Conservation (phyloP, 1,139 yeast species). For the Saccharomyces hybrid region DNA sequence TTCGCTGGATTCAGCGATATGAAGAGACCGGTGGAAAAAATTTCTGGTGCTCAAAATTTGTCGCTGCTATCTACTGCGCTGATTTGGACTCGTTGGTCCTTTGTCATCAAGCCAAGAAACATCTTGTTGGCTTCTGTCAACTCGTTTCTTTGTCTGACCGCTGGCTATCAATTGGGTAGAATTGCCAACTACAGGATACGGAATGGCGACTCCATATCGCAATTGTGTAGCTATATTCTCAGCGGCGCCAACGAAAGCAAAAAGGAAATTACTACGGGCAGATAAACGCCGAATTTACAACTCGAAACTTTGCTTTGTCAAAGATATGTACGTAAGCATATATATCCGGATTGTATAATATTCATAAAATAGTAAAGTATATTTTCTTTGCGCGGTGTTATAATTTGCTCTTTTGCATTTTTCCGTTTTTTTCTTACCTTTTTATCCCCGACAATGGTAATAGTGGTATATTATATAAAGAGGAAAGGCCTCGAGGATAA, state of each 20-base stretch:
- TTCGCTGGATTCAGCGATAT: slow-evolving; percentile 84
- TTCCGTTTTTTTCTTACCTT: background rate
- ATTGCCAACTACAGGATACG: slow-evolving; percentile 54
- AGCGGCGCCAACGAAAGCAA: slow-evolving; percentile 34
- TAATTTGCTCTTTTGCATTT: background rate
- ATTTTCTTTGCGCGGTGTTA: background rate
- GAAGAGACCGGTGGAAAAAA: slow-evolving; percentile 82
- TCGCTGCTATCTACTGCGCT: slow-evolving; percentile 88
- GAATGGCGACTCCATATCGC: slow-evolving; percentile 44
- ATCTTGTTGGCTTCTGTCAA: slow-evolving; percentile 83
- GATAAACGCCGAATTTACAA: background rate
- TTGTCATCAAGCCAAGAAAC: slow-evolving; percentile 86
- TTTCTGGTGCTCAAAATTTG: slow-evolving; percentile 83
- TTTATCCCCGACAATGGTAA: background rate
- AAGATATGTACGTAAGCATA: background rate
- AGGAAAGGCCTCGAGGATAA: background rate
- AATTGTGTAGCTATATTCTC: slow-evolving; percentile 50
- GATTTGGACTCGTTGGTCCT: slow-evolving; percentile 98
- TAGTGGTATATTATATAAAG: background rate
- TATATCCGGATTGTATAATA: background rate
- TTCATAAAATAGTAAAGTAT: background rate
- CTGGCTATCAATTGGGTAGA: slow-evolving; percentile 74
- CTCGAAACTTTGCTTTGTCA: background rate
- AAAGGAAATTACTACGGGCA: background rate
- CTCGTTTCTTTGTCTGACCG: slow-evolving; percentile 85